Conservation (phyloP, 2,329 filamentous ascomycete species). For the Dendryphion nanum region DNA sequence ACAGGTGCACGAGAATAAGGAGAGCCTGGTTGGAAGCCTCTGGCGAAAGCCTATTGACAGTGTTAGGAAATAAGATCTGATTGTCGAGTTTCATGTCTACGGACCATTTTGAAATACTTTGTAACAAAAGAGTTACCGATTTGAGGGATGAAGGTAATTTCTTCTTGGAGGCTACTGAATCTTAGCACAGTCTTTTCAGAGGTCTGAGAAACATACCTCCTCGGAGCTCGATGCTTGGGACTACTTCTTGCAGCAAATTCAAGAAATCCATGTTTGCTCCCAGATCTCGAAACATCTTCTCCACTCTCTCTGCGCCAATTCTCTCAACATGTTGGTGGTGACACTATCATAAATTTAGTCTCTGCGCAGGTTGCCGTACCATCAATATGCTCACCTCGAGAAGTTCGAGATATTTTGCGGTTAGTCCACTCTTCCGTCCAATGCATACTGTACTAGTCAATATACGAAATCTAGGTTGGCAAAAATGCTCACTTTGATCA, state of each 20-base stretch:
- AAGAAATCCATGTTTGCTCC: too few relatives aligned
- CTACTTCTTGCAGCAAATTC: slow-evolving; percentile 1
- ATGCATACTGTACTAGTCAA: slow-evolving; percentile 27
- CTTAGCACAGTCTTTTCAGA: too few relatives aligned
- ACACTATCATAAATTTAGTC: too few relatives aligned
- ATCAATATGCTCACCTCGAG: slow-evolving; percentile 23
- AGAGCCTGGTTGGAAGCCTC: slow-evolving; percentile 22
- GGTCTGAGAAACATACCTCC: slow-evolving; percentile 6
- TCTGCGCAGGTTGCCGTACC: too few relatives aligned
- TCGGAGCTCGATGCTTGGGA: slow-evolving; percentile 8
- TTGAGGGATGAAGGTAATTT: slow-evolving; percentile 21
- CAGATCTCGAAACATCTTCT: too few relatives aligned
- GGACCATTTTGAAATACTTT: slow-evolving; percentile 24
- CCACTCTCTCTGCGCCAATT: too few relatives aligned
- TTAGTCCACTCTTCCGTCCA: slow-evolving; percentile 34
- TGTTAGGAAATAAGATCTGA: too few relatives aligned
- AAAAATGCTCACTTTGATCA: slow-evolving; percentile 26
- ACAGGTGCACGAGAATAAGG: slow-evolving; percentile 25
- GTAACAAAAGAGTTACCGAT: slow-evolving; percentile 22
- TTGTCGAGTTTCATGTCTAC: too few relatives aligned
- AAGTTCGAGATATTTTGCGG: slow-evolving; percentile 34
- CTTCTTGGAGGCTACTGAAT: slow-evolving; percentile 9
- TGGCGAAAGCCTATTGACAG: slow-evolving; percentile 15
- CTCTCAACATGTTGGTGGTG: too few relatives aligned
- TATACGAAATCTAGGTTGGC: background rate